Evolutionary conservation across 495 filamentous ascomycete species (phyloP).

Genomic region (Talaromyces ruber): DNA sequence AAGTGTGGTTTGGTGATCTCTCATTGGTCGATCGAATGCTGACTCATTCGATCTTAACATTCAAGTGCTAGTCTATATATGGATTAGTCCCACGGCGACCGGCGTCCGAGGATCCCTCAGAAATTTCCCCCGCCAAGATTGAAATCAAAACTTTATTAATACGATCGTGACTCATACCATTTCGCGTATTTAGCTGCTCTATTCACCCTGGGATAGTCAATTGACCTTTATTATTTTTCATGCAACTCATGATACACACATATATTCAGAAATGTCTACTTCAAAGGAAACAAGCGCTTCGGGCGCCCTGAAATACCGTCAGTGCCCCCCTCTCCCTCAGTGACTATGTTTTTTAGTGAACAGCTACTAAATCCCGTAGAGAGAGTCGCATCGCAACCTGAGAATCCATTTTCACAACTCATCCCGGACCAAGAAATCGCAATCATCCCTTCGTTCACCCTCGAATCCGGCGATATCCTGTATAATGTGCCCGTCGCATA

Average conservation of each 20-base stretch:
- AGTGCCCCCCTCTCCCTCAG: slow-evolving; percentile 21
- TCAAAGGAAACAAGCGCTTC: neutral
- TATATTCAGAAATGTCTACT: neutral
- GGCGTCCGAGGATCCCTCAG: neutral
- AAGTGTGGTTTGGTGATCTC: neutral
- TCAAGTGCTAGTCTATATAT: neutral
- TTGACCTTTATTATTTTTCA: neutral
- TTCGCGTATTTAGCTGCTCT: neutral
- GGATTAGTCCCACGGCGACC: neutral
- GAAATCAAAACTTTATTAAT: neutral
- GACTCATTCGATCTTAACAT: neutral
- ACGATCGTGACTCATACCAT: neutral
- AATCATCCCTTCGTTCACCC: slow-evolving; percentile 79
- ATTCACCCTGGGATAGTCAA: neutral
- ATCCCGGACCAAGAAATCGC: slow-evolving; percentile 82
- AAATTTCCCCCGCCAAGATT: neutral
- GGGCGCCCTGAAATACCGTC: slow-evolving; percentile 22
- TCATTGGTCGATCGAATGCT: neutral
- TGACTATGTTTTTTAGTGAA: slow-evolving; percentile 11
- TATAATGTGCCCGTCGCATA: slow-evolving; percentile 89
- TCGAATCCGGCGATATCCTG: slow-evolving; percentile 85
- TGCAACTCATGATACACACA: neutral
- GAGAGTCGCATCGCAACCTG: slow-evolving; percentile 59
- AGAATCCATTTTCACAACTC: slow-evolving; percentile 83
- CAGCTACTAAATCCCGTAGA: slow-evolving; percentile 59